phyloP scores from a whole-genome alignment of 2,329 filamentous ascomycete species.

The Scedosporium minutisporum region DNA sequence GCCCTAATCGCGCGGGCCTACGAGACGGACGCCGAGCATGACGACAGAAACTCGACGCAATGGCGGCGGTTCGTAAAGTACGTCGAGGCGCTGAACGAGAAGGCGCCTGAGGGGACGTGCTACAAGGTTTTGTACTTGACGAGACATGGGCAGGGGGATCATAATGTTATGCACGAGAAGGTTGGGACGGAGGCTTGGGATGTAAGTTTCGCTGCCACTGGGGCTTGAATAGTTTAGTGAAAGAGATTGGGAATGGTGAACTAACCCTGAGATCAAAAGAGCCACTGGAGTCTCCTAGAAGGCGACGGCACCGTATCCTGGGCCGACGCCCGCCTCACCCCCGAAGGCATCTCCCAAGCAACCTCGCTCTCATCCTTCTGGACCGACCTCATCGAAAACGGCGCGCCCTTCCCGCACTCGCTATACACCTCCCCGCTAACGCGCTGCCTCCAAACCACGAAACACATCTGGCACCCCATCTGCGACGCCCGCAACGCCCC shows the following conservation, averaged over 20 bases:
- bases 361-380: slow-evolving; percentile 41
- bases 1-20: slow-evolving; percentile 43
- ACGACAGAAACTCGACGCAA: slow-evolving; percentile 18
- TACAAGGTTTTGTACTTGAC: slow-evolving; percentile 47
- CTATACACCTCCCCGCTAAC: slow-evolving; percentile 51
- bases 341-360: slow-evolving; percentile 43
- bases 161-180: slow-evolving; percentile 40
- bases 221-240: neutral
- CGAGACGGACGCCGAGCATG: slow-evolving; percentile 23
- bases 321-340: slow-evolving; percentile 39
- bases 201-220: slow-evolving; percentile 16
- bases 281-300: slow-evolving; percentile 27
- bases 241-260: neutral
- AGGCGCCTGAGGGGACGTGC: slow-evolving; percentile 27
- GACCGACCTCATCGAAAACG: slow-evolving; percentile 30
- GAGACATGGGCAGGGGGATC: slow-evolving; percentile 45
- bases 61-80: slow-evolving; percentile 43
- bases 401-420: slow-evolving; percentile 41
- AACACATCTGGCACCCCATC: slow-evolving; percentile 37
- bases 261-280: slow-evolving; percentile 12
- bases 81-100: slow-evolving; percentile 34
- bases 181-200: slow-evolving; percentile 50
- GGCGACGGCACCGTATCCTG: slow-evolving; percentile 27
- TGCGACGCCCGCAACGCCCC: slow-evolving; percentile 21
- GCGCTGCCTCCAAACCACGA: slow-evolving; percentile 48